Conservation (phyloP, 2,329 filamentous ascomycete genomes). For the Fusarium verticillioides region DNA sequence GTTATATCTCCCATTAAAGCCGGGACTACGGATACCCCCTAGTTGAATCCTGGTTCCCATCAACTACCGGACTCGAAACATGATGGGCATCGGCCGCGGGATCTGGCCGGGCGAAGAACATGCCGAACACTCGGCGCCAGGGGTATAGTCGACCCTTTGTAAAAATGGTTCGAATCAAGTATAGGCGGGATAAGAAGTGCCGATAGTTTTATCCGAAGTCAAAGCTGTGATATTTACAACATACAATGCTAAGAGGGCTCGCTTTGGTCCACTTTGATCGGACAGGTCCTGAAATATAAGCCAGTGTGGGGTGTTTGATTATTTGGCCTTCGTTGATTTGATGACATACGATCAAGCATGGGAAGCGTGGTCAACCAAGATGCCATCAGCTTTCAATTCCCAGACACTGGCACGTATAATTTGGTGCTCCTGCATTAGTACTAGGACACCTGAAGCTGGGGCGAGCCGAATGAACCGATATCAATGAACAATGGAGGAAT, state of each 20-base stretch:
- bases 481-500: not conserved
- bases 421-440: not conserved
- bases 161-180: not conserved
- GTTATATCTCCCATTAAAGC: not conserved
- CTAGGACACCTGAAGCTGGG: not conserved
- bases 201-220: not conserved
- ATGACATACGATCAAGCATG: not conserved
- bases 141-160: not conserved
- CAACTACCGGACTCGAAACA: not conserved
- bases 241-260: not conserved
- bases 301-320: not conserved
- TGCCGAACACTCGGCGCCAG: not conserved
- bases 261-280: not conserved
- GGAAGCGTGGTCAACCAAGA: not conserved
- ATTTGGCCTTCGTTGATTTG: not conserved
- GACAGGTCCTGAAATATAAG: not conserved
- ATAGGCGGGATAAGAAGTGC: not conserved
- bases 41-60: not conserved
- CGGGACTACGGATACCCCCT: not conserved
- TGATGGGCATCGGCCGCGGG: not conserved
- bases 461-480: not conserved
- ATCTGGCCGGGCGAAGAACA: too few species aligned
- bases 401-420: not conserved
- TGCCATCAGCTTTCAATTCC: not conserved
- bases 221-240: not conserved